Evolutionary conservation across 208 protist species (phyloP), one percentile per base, ranked within the genome.

Genomic region (Trypanosoma cruzi): DNA sequence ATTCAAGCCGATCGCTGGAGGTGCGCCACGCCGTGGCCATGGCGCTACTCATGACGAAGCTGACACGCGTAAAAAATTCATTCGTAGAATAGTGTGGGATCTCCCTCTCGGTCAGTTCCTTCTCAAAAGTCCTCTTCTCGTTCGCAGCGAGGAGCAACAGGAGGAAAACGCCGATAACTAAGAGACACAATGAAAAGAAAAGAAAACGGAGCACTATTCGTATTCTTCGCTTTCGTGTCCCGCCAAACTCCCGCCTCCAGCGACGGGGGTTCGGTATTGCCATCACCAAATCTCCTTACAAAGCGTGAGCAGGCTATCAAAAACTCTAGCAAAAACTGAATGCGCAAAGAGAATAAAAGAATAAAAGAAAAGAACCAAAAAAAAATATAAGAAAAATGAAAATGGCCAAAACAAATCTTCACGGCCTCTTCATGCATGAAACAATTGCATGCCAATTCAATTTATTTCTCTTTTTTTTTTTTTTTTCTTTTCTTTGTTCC

Each of bases 1-100:
- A 71, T 26, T 28, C 55, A 42, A 64, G 40, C 20, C 56, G 52
- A 29, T 54, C 36, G 34, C 48, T 66, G 26, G 46, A 56, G 7
- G n/a, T 71, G 16, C 8, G 55, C 71, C 71, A 77, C 29, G 55
- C 71, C 31, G n/a, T 0, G 1, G 71, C 62, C 37, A 77, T 66
- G 4, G 6, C 10, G 2, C 68, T 56, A 26, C 28, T 22, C 69
- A 75, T 68, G 20, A 44, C 54, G 49, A 75, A 75, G 46, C 55
- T 68, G 18, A 75, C 48, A 36, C 61, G 62, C 18, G 60, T 68
- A 50, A 62, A 67, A 14, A 32, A 26, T 16, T 3, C 0, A 28
- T 63, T 63, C 37, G 20, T 49, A 14, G 16, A 22, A 4, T 3
- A 13, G 7, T 49, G 4, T 49, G 44, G 44, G 3, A 22, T 20